A percentile compares a stretch with the other conserved stretches of the same genome.
Conservation (phyloP, 306 rosid species). For the Morella rubra region DNA sequence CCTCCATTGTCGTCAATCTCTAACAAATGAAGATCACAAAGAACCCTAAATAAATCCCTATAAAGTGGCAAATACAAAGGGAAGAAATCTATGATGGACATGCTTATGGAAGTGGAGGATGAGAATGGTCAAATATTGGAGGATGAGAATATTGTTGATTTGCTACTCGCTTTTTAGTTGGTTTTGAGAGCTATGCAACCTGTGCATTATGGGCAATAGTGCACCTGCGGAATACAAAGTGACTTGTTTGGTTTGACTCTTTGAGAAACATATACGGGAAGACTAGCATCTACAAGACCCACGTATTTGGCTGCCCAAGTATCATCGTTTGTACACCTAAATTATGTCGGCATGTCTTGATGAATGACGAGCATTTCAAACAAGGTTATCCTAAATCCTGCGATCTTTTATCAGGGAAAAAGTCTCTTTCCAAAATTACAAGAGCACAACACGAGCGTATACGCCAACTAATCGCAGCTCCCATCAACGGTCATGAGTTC, state of each 20-base stretch:
- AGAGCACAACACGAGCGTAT: conserved; percentile 24
- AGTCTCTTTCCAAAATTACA: not conserved
- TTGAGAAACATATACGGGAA: conserved; percentile 24
- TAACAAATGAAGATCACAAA: too few species aligned
- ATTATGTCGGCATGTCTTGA: conserved; percentile 21
- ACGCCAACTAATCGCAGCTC: conserved; percentile 13
- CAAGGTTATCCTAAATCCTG: conserved; percentile 20
- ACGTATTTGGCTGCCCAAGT: conserved; percentile 30
- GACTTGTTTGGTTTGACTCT: too few species aligned
- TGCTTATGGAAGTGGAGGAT: conserved; percentile 25
- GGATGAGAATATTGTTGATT: conserved; percentile 27
- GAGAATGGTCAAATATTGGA: conserved; percentile 31
- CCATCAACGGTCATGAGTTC: conserved; percentile 23
- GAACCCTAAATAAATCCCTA: too few species aligned
- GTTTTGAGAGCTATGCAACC: conserved; percentile 26
- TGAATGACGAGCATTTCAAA: conserved; percentile 16
- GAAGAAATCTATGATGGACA: conserved; percentile 33
- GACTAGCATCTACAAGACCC: conserved; percentile 28
- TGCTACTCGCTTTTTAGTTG: conserved; percentile 29
- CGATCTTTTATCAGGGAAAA: conserved; percentile 9
- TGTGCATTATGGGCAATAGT: conserved; percentile 15
- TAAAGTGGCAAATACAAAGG: not conserved
- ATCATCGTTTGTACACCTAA: conserved; percentile 26
- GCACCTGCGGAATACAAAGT: not conserved
- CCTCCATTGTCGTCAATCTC: too few species aligned